Evolutionary conservation across 495 filamentous ascomycete species (phyloP).

Genomic region (Pseudevernia furfuracea): DNA sequence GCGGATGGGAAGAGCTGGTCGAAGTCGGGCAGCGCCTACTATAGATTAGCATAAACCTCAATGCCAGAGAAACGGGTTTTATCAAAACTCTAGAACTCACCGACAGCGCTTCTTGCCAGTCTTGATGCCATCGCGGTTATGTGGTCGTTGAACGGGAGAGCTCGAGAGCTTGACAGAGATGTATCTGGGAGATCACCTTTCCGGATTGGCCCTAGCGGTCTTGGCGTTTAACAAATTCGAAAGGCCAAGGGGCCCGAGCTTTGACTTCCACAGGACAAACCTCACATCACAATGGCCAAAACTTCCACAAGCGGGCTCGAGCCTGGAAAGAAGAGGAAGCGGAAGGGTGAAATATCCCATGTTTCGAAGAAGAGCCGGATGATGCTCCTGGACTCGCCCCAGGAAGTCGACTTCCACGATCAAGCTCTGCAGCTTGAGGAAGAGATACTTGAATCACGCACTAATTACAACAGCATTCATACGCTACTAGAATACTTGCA

Average conservation of each 20-base stretch:
- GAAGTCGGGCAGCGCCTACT: constrained; percentile 81
- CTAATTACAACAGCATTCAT: constrained; percentile 89
- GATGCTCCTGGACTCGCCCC: constrained; percentile 27
- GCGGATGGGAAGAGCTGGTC: constrained; percentile 62
- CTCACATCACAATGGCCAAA: not conserved
- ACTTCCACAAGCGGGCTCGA: not conserved
- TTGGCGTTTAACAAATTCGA: constrained; percentile 10
- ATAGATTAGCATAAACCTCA: constrained; percentile 22
- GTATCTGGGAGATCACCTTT: constrained; percentile 3
- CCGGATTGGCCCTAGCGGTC: not conserved
- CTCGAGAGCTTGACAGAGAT: constrained; percentile 7
- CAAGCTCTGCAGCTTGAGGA: constrained; percentile 63
- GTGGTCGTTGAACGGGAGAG: not conserved
- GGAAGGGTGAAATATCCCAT: not conserved
- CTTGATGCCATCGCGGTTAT: constrained; percentile 78
- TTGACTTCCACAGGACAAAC: not conserved
- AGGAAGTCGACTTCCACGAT: constrained; percentile 36
- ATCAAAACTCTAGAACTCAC: constrained; percentile 47
- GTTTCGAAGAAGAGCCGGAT: constrained; percentile 37
- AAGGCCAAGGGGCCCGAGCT: not conserved
- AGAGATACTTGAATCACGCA: constrained; percentile 72
- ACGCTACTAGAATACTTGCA: constrained; percentile 53
- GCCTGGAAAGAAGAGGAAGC: constrained; percentile 10
- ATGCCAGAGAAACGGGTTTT: constrained; percentile 19
- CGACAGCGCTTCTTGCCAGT: constrained; percentile 82